Conservation (phyloP, 2,329 filamentous ascomycete genomes). For the Phoma sp. region DNA sequence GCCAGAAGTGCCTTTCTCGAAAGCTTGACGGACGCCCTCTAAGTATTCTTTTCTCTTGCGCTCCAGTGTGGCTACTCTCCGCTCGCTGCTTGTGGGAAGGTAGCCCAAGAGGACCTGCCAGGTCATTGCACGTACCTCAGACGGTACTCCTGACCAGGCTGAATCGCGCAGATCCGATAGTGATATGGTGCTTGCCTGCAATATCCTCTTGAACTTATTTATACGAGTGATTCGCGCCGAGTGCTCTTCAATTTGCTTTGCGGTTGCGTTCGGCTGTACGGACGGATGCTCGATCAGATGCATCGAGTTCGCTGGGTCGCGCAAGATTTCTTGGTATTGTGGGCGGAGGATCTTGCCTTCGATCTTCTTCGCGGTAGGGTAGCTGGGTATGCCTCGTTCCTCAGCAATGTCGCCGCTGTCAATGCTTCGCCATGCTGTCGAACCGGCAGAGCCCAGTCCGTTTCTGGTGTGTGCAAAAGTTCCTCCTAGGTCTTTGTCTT, state of each 20-base stretch:
- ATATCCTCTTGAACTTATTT: constrained; percentile 96
- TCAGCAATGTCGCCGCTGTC: constrained; percentile 95
- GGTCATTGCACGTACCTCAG: constrained; percentile 97
- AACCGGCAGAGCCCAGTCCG: constrained; percentile 21
- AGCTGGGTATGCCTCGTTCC: constrained; percentile 80
- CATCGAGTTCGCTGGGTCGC: constrained; percentile 86
- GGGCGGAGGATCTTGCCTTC: constrained; percentile 95
- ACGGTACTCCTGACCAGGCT: constrained; percentile 93
- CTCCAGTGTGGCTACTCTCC: constrained; percentile 86
- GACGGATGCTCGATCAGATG: constrained; percentile 91
- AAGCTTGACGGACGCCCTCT: constrained; percentile 79
- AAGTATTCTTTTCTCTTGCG: constrained; percentile 96
- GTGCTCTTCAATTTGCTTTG: constrained; percentile 85
- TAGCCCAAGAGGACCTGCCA: constrained; percentile 97
- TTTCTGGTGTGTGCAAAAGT: constrained; percentile 26
- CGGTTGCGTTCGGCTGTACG: constrained; percentile 72
- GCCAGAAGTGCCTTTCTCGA: constrained; percentile 60
- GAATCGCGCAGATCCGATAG: constrained; percentile 81
- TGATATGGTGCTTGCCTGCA: constrained; percentile 90
- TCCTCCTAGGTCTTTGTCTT: constrained; percentile 53
- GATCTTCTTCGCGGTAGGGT: constrained; percentile 85
- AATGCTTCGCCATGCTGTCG: constrained; percentile 61
- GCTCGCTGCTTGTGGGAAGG: constrained; percentile 93
- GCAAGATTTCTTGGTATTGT: constrained; percentile 94
- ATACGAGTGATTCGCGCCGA: constrained; percentile 90